phyloP scores from a whole-genome alignment of 1,284 basidiomycete species.

The Trichosporon coremiiforme region DNA sequence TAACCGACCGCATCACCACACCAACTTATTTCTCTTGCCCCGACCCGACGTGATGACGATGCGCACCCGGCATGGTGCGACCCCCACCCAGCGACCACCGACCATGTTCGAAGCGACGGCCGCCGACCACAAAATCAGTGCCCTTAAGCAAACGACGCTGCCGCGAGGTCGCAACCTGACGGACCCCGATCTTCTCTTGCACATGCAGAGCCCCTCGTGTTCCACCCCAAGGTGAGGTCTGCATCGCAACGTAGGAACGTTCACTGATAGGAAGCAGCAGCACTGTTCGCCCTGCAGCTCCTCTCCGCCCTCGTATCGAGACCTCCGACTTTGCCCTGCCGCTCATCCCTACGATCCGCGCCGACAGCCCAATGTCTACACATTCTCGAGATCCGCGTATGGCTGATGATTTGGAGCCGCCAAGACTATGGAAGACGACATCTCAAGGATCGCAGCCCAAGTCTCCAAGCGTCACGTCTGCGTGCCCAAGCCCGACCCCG shows the following conservation, averaged over 20 bases:
- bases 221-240: neutral
- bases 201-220: constrained; percentile 5
- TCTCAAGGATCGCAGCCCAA: neutral
- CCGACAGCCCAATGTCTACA: constrained; percentile 5
- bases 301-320: neutral
- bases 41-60: neutral
- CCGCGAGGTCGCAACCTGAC: constrained; percentile 3
- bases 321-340: constrained; percentile 1
- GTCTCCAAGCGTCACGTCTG: constrained; percentile 1
- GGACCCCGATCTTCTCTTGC: constrained; percentile 1
- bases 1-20: neutral
- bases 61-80: constrained; percentile 9
- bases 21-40: neutral
- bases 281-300: neutral
- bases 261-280: neutral
- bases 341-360: constrained; percentile 13
- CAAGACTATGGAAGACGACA: constrained; percentile 14
- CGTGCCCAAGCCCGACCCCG: neutral
- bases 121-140: neutral
- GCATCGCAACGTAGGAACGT: neutral
- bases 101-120: neutral
- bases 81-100: neutral
- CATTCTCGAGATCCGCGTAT: constrained; percentile 11
- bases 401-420: neutral
- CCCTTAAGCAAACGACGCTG: neutral